A percentile compares a stretch with the other conserved stretches of the same genome.
phyloP scores from a whole-genome alignment of 805 yeast genomes.

The Wickerhamiella siamensis region DNA sequence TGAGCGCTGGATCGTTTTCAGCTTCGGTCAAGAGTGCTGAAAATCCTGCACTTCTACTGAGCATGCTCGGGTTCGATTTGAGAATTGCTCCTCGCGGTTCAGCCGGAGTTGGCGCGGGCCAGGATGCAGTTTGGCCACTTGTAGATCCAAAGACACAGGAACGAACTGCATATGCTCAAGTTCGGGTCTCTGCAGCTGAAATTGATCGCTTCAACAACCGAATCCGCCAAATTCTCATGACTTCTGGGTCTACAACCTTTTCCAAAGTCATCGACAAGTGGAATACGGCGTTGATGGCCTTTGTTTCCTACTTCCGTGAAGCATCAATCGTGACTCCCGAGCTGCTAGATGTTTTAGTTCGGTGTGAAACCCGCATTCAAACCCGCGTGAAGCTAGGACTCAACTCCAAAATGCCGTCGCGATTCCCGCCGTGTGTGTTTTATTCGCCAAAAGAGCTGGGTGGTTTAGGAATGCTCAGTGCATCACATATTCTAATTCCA shows the following conservation, averaged over 20 bases:
- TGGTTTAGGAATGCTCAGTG: slow-evolving; percentile 95
- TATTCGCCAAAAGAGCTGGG: slow-evolving; percentile 96
- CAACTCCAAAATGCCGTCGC: slow-evolving; percentile 94
- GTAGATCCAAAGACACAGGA: slow-evolving; percentile 58
- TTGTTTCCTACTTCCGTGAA: slow-evolving; percentile 84
- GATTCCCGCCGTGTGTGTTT: slow-evolving; percentile 97
- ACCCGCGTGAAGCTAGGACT: slow-evolving; percentile 88
- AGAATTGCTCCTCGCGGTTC: slow-evolving; percentile 66
- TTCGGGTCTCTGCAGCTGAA: slow-evolving; percentile 71
- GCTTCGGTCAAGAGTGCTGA: slow-evolving; percentile 85
- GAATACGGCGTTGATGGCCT: slow-evolving; percentile 80
- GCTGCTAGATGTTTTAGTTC: slow-evolving; percentile 67
- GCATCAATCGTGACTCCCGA: slow-evolving; percentile 76
- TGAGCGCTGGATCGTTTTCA: slow-evolving; percentile 63
- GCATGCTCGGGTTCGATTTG: slow-evolving; percentile 93
- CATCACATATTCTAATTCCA: slow-evolving; percentile 89
- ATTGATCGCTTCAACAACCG: slow-evolving; percentile 69
- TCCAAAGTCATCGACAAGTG: slow-evolving; percentile 89
- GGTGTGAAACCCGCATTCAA: slow-evolving; percentile 85
- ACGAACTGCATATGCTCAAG: slow-evolving; percentile 73
- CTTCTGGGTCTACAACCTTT: slow-evolving; percentile 90
- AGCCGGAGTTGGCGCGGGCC: slow-evolving; percentile 11
- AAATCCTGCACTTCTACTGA: slow-evolving; percentile 74
- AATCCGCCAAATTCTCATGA: slow-evolving; percentile 80
- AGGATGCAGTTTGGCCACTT: slow-evolving; percentile 87